phyloP scores from a whole-genome alignment of 169 alveolate species.

The Plasmodium blacklocki region DNA sequence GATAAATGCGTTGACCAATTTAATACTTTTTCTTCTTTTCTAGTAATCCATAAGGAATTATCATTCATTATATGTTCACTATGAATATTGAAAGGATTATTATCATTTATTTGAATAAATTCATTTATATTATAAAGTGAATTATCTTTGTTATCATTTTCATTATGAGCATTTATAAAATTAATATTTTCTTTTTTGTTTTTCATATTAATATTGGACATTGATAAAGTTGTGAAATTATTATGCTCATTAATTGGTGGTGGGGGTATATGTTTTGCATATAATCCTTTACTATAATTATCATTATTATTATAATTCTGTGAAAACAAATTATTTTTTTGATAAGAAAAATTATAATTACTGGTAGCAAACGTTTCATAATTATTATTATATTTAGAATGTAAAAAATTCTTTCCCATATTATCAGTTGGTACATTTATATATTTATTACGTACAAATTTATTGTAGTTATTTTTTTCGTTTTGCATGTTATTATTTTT shows the following conservation, averaged over 20 bases:
- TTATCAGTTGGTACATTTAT: no score
- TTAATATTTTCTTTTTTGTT: background rate
- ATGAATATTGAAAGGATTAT: slow-evolving; percentile 34
- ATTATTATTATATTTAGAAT: no score
- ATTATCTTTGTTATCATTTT: background rate
- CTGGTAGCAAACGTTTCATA: no score
- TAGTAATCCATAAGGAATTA: slow-evolving; percentile 32
- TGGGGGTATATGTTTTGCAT: background rate
- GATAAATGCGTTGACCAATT: slow-evolving; percentile 43
- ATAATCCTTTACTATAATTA: background rate
- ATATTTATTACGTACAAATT: no score
- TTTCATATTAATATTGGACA: background rate
- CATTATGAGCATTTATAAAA: background rate
- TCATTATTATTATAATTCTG: background rate
- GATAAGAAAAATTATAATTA: no score
- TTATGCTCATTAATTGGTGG: background rate
- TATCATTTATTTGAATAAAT: slow-evolving; percentile 16
- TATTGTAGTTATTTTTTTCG: no score
- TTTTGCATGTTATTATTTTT: no score
- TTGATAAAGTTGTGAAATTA: background rate
- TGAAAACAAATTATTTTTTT: background rate
- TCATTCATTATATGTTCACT: slow-evolving; percentile 24
- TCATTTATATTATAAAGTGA: background rate
- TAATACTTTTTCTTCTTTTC: slow-evolving; percentile 28
- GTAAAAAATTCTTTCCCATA: no score